These are phyloP conservation scores for Pseudevernia furfuracea DNA, from an alignment of 495 filamentous ascomycete genomes.

Conservation along the genomic window DNA sequence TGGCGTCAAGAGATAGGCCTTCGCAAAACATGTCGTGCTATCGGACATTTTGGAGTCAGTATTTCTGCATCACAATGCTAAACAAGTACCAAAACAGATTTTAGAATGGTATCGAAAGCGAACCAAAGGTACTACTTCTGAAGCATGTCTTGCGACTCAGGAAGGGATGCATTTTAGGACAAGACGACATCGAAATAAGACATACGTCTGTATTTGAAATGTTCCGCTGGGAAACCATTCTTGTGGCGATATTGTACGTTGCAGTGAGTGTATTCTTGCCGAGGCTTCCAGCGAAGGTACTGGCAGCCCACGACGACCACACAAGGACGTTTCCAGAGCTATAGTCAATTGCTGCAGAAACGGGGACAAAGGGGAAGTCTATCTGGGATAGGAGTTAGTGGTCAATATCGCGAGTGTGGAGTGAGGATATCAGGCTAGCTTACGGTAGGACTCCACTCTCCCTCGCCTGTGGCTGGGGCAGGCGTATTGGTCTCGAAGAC, in stretches of 20 bases:
- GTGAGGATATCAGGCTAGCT: background rate
- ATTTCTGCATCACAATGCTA: background rate
- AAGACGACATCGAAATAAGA: background rate
- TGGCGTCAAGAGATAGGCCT: constrained; percentile 44
- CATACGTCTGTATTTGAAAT: constrained; percentile 36
- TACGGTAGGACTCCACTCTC: constrained; percentile 40
- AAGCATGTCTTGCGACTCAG: background rate
- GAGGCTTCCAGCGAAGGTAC: constrained; percentile 32
- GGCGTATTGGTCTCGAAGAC: constrained; percentile 21
- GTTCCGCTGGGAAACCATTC: constrained; percentile 32
- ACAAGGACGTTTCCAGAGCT: constrained; percentile 36
- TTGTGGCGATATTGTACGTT: constrained; percentile 34
- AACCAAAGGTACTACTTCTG: background rate
- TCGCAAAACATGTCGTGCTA: constrained; percentile 58
- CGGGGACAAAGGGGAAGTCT: constrained; percentile 48
- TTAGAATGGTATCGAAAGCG: background rate
- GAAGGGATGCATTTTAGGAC: background rate
- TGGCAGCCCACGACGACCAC: constrained; percentile 38
- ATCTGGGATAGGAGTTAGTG: constrained; percentile 21
- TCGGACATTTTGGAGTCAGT: background rate
- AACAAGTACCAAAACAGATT: background rate
- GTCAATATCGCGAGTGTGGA: background rate
- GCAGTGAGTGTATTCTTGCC: constrained; percentile 42
- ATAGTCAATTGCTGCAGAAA: constrained; percentile 34
- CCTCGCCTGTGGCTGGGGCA: constrained; percentile 17